Evolutionary conservation across 2,329 filamentous ascomycete genomes (phyloP), one percentile per base, ranked within the genome.

Genomic region (Cytospora piceae): DNA sequence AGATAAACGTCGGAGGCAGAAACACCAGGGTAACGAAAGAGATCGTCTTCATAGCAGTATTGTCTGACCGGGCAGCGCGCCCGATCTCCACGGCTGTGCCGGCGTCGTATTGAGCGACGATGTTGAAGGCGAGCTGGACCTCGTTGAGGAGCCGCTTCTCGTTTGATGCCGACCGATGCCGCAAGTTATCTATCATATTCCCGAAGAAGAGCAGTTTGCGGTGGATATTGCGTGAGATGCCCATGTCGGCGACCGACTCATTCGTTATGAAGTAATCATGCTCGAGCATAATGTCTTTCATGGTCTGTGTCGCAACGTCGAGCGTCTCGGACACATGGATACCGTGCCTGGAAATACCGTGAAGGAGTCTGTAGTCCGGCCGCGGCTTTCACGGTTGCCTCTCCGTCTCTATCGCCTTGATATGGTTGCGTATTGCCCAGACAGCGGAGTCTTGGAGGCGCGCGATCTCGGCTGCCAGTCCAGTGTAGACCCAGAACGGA

Each of bases 111-210:
- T 82, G 79, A 0, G 80, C 76, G 0, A 81, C 78, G 0, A 69
- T 74, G 68, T 83, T 80, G 71, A 80, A 83, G 0, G 77, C 71
- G 68, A 89, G 76, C 65, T 87, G 74, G 74, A 89, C 78, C 80
- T 88, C 73, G 76, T 88, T 74, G 73, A 83, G 58, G 71, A 89
- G 75, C 66, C 87, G 68, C 24, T 79, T 74, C 17, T 76, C 75
- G 70, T 79, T 82, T 0, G 80, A 75, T 0, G 67, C 67, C 0
- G 79, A 75, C 17, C 81, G 76, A 17, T 72, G 68, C 4, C 74
- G 74, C 0, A 81, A 72, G 62, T 74, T 77, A 15, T 70, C 67
- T 1, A 80, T 60, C 17, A 78, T 73, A 24, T 76, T 72, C 37
- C 75, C 71, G 46, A 70, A 73, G 64, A 74, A 77, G 0, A 70